These are phyloP conservation scores for Vitis rotundifolia DNA, from an alignment of 164 flowering plant genomes.

Conservation along the genomic window DNA sequence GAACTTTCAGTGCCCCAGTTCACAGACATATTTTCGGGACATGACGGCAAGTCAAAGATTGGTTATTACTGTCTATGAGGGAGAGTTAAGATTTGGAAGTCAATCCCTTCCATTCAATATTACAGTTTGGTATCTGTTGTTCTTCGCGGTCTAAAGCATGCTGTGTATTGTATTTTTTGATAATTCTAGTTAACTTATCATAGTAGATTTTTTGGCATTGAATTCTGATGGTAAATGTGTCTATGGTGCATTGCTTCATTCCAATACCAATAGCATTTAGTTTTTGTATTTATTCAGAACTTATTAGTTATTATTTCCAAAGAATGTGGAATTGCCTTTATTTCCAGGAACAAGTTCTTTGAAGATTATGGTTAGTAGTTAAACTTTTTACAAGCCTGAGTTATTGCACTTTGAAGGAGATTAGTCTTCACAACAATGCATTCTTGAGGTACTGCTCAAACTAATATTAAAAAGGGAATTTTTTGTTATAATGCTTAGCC, in stretches of 20 bases:
- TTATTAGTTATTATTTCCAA: neutral
- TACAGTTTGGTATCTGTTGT: conserved; percentile 1
- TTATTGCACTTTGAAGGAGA: too few relatives aligned
- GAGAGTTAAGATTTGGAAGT: conserved; percentile 15
- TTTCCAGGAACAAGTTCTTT: too few relatives aligned
- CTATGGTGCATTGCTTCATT: conserved; percentile 1
- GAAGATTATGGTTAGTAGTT: too few relatives aligned
- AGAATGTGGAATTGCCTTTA: neutral
- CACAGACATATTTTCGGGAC: conserved; percentile 95
- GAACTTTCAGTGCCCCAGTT: conserved; percentile 58
- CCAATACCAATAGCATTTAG: neutral
- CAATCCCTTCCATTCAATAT: conserved; percentile 1
- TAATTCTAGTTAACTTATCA: conserved; percentile 22
- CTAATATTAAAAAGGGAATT: too few relatives aligned
- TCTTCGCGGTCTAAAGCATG: conserved; percentile 23
- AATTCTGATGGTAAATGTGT: neutral
- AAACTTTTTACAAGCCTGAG: too few relatives aligned
- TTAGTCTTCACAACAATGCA: too few relatives aligned
- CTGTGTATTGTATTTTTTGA: conserved; percentile 44
- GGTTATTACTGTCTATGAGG: conserved; percentile 2
- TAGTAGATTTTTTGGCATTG: conserved; percentile 10
- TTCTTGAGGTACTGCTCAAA: too few relatives aligned
- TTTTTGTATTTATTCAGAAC: conserved; percentile 1
- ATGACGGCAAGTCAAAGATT: conserved; percentile 20
- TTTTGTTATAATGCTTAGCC: too few relatives aligned